Conservation (phyloP, 2,329 filamentous ascomycete genomes). For the Neopestalotiopsis clavispora region DNA sequence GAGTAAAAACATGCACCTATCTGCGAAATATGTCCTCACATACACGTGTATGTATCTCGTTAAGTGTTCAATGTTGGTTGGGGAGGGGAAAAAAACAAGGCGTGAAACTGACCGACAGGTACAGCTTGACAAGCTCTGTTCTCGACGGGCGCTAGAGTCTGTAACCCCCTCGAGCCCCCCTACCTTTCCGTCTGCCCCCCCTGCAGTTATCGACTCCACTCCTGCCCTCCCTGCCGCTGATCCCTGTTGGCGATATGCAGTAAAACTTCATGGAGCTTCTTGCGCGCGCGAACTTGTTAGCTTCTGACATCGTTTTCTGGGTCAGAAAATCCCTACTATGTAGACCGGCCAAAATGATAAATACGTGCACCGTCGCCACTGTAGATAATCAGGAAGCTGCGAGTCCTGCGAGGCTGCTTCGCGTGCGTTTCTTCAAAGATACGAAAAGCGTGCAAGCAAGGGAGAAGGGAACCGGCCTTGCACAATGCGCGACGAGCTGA, state of each 20-base stretch:
- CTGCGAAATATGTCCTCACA: too few species aligned
- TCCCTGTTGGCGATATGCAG: conserved; percentile 8
- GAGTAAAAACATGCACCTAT: too few species aligned
- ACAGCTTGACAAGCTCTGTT: conserved; percentile 14
- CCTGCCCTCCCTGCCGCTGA: conserved; percentile 11
- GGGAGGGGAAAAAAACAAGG: neutral
- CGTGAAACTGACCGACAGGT: conserved; percentile 8
- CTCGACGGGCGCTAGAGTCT: conserved; percentile 2
- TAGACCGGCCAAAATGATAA: neutral
- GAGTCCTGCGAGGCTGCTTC: neutral
- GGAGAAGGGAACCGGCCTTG: too few species aligned
- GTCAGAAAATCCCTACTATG: neutral
- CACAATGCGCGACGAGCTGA: too few species aligned
- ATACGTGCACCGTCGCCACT: neutral
- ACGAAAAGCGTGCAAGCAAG: too few species aligned
- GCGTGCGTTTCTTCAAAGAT: too few species aligned
- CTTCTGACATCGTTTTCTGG: neutral
- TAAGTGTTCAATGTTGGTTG: neutral
- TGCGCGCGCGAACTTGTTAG: neutral
- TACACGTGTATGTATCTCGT: too few species aligned
- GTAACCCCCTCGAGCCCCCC: neutral
- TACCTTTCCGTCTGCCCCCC: neutral
- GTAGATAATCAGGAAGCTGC: neutral
- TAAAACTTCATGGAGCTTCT: neutral
- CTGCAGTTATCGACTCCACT: neutral